Evolutionary conservation across 768 basidiomycete genomes (phyloP).

Genomic region (Artomyces pyxidatus): DNA sequence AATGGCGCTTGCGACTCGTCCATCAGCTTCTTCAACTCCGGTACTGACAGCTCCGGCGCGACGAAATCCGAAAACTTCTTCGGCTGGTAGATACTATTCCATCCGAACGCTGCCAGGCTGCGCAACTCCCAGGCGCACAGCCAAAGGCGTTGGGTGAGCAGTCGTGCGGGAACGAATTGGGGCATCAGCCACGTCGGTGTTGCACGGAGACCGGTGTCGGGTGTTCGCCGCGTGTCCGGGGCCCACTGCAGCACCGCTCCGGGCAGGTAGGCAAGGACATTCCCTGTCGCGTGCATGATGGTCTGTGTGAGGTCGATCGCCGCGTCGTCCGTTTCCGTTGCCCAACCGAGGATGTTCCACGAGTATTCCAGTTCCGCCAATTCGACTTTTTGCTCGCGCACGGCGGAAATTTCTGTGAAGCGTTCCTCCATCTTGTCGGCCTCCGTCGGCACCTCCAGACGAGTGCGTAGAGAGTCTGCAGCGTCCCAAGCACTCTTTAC

Average conservation of each 20-base stretch:
- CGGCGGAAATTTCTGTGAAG: neutral
- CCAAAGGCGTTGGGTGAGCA: constrained; percentile 6
- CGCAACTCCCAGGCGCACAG: constrained; percentile 2
- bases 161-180: constrained; percentile 7
- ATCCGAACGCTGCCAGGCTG: neutral
- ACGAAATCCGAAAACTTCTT: constrained; percentile 2
- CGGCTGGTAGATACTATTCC: neutral
- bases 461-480: neutral
- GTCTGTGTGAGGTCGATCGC: neutral
- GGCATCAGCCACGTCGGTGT: constrained; percentile 2
- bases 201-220: neutral
- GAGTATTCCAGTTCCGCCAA: constrained; percentile 1
- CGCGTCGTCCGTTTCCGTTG: neutral
- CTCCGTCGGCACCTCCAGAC: neutral
- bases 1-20: neutral
- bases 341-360: constrained; percentile 3
- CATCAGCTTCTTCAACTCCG: neutral
- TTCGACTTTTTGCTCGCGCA: neutral
- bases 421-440: constrained; percentile 5
- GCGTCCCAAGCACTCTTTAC: constrained; percentile 4
- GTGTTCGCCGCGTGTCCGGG: neutral
- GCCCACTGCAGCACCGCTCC: constrained; percentile 1
- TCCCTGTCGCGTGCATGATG: neutral
- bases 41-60: constrained; percentile 2
- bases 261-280: neutral